phyloP scores from a whole-genome alignment of 306 rosid genomes.

The Prosopis cineraria region DNA sequence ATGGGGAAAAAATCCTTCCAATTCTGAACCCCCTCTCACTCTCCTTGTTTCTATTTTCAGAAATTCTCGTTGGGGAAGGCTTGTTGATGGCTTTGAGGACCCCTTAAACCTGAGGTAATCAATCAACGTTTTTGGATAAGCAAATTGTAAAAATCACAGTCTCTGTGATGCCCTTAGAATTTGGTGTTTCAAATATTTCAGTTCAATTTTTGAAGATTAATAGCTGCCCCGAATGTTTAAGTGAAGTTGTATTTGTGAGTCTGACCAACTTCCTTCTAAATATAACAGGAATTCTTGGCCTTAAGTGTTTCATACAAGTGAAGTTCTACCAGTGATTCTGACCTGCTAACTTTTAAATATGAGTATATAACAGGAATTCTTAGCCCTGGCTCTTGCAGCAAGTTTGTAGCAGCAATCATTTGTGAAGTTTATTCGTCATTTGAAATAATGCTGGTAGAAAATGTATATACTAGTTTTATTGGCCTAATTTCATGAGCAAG shows the following conservation, averaged over 20 bases:
- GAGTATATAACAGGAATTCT: not conserved
- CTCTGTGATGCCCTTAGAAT: not conserved
- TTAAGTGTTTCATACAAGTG: not conserved
- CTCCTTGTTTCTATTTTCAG: not conserved
- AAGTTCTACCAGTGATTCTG: not conserved
- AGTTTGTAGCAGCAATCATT: not conserved
- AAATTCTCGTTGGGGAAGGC: not conserved
- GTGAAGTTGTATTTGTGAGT: not conserved
- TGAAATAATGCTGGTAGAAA: not conserved
- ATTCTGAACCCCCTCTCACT: too few relatives aligned
- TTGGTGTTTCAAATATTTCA: not conserved
- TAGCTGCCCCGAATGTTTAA: not conserved
- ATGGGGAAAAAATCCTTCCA: not conserved
- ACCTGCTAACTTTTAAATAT: not conserved
- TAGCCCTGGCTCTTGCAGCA: not conserved
- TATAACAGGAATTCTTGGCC: not conserved
- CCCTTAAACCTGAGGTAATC: not conserved
- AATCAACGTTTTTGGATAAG: not conserved
- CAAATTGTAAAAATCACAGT: not conserved
- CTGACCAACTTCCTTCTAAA: not conserved
- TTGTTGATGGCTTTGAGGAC: not conserved
- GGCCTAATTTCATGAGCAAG: conserved; percentile 22
- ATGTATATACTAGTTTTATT: not conserved
- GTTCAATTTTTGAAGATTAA: conserved; percentile 32
- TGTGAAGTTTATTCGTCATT: not conserved